Percentiles rank a stretch among this genome's conserved stretches.
These are phyloP conservation scores for Coemansia nantahalensis DNA, from an alignment of 192 early-diverging fungal genomes.

Conservation along the genomic window DNA sequence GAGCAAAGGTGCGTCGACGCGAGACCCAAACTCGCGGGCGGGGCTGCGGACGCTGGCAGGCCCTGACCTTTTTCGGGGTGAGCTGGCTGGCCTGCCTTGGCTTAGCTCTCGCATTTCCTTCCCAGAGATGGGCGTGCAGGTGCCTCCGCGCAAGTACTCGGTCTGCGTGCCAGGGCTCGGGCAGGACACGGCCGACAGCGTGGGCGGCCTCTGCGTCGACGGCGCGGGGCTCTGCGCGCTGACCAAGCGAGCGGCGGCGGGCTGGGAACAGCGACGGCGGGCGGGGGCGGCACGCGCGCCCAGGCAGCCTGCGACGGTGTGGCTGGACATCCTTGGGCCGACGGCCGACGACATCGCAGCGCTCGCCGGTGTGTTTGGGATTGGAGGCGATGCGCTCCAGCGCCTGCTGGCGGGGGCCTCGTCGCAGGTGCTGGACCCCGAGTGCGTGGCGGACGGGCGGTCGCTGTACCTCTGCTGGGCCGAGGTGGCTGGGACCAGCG, in stretches of 20 bases:
- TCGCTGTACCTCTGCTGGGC: slow-evolving; percentile 48
- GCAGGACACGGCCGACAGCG: slow-evolving; percentile 2
- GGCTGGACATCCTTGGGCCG: slow-evolving; percentile 36
- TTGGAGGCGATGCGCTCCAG: slow-evolving; percentile 5
- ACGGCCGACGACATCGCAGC: slow-evolving; percentile 24
- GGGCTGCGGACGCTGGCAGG: too few species aligned
- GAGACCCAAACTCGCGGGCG: too few species aligned
- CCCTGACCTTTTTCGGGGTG: too few species aligned
- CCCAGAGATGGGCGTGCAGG: not conserved
- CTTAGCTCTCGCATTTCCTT: too few species aligned
- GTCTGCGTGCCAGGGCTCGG: slow-evolving; percentile 37
- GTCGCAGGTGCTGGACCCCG: slow-evolving; percentile 6
- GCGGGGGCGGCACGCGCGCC: not conserved
- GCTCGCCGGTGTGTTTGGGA: slow-evolving; percentile 33
- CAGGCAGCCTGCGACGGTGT: slow-evolving; percentile 7
- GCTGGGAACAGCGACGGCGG: slow-evolving; percentile 9
- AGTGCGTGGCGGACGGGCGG: slow-evolving; percentile 11
- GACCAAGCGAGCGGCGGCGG: slow-evolving; percentile 9
- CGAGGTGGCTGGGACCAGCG: slow-evolving; percentile 18
- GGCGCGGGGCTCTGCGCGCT: slow-evolving; percentile 10
- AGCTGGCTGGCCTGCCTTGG: too few species aligned
- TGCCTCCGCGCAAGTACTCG: slow-evolving; percentile 17
- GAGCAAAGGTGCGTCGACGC: too few species aligned
- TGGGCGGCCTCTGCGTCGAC: slow-evolving; percentile 13
- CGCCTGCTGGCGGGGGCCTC: slow-evolving; percentile 6